Evolutionary conservation across 176 grass and related monocot genomes (phyloP).

Genomic region (Pontederia crassipes): DNA sequence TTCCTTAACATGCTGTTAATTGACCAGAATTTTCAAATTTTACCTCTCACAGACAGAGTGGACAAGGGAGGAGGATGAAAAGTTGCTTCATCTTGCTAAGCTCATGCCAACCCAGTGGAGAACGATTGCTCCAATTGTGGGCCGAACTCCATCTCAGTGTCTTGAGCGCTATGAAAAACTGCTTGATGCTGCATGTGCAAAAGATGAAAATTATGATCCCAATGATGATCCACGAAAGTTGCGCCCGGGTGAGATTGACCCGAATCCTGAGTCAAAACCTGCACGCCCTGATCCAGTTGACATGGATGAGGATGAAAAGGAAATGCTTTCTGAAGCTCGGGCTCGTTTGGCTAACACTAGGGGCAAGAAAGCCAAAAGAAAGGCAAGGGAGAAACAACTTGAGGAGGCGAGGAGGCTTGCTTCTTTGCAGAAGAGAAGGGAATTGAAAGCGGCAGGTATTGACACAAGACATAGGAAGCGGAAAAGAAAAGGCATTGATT

Average conservation of each 20-base stretch:
- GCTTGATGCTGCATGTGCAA: slow-evolving; percentile 84
- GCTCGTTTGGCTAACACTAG: slow-evolving; percentile 86
- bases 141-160: slow-evolving; percentile 89
- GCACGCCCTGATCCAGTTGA: slow-evolving; percentile 90
- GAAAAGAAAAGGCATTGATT: slow-evolving; percentile 88
- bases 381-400: slow-evolving; percentile 93
- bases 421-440: slow-evolving; percentile 83
- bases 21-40: background rate
- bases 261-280: slow-evolving; percentile 91
- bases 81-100: slow-evolving; percentile 92
- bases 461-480: slow-evolving; percentile 56
- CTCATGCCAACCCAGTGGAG: slow-evolving; percentile 98
- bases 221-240: slow-evolving; percentile 82
- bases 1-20: background rate
- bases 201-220: slow-evolving; percentile 79
- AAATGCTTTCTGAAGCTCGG: slow-evolving; percentile 95
- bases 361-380: slow-evolving; percentile 89
- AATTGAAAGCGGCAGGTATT: slow-evolving; percentile 87
- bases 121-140: slow-evolving; percentile 94
- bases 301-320: slow-evolving; percentile 97
- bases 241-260: slow-evolving; percentile 86
- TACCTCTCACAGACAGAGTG: slow-evolving; percentile 61
- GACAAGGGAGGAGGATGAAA: slow-evolving; percentile 97
- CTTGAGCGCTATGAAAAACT: slow-evolving; percentile 90
- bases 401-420: slow-evolving; percentile 91